Percentiles rank a stretch among this genome's conserved stretches.
Evolutionary conservation across 768 basidiomycete genomes (phyloP).

Genomic region (Agrocybe pediades): DNA sequence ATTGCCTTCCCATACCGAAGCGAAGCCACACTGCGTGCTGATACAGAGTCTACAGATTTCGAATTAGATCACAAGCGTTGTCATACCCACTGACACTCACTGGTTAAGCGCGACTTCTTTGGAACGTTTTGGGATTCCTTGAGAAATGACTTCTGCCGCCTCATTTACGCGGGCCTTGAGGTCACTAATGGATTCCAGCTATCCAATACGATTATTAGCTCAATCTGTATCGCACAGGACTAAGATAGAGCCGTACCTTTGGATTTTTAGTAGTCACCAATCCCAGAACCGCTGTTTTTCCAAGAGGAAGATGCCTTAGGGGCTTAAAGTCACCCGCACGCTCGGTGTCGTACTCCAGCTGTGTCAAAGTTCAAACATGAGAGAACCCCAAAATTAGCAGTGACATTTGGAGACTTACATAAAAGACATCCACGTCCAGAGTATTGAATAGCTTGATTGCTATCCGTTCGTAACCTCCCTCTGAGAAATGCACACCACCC

Average conservation of each 20-base stretch:
- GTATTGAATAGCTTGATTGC: slow-evolving; percentile 56
- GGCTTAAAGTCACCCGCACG: slow-evolving; percentile 62
- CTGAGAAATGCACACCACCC: slow-evolving; percentile 55
- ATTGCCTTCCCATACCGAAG: slow-evolving; percentile 60
- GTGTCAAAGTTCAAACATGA: slow-evolving; percentile 21
- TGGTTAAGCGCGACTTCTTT: slow-evolving; percentile 53
- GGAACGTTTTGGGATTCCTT: slow-evolving; percentile 45
- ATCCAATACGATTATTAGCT: neutral
- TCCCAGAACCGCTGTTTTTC: slow-evolving; percentile 49
- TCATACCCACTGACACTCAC: slow-evolving; percentile 28
- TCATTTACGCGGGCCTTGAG: slow-evolving; percentile 53
- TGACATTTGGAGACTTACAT: slow-evolving; percentile 31
- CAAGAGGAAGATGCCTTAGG: slow-evolving; percentile 50
- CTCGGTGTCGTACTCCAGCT: slow-evolving; percentile 69
- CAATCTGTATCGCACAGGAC: neutral
- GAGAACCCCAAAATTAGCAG: neutral
- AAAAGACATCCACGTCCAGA: slow-evolving; percentile 59
- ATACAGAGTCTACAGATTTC: slow-evolving; percentile 45
- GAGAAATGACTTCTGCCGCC: slow-evolving; percentile 50
- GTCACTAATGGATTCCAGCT: slow-evolving; percentile 53
- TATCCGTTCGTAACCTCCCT: slow-evolving; percentile 62
- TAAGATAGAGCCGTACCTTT: slow-evolving; percentile 29
- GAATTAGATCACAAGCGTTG: neutral
- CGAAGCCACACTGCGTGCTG: slow-evolving; percentile 68
- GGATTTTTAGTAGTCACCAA: slow-evolving; percentile 50